Conservation (phyloP, 2,329 filamentous ascomycete species). For the Aspergillus intermedius region DNA sequence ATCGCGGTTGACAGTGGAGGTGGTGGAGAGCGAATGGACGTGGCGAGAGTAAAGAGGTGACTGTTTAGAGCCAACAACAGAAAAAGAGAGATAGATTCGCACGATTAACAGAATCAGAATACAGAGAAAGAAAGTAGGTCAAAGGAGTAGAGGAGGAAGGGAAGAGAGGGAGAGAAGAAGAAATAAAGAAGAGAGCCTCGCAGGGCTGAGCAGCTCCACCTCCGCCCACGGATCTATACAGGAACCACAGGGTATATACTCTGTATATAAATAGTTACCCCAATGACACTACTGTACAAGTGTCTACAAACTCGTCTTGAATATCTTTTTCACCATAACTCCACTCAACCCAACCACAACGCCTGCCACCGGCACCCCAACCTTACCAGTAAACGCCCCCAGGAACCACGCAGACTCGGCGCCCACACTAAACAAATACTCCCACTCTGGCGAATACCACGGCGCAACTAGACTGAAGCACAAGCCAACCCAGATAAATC, state of each 20-base stretch:
- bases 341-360: background rate
- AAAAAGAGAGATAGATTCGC: background rate
- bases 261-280: background rate
- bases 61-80: too few species aligned
- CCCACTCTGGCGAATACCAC: background rate
- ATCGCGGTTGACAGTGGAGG: too few species aligned
- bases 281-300: background rate
- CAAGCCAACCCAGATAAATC: background rate
- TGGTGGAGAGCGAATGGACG: too few species aligned
- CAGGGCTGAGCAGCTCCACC: background rate
- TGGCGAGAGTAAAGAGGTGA: too few species aligned
- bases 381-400: background rate
- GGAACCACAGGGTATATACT: background rate
- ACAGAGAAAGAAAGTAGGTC: background rate
- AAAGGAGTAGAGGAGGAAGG: constrained; percentile 1
- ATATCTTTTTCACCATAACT: background rate
- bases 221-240: background rate
- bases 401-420: background rate
- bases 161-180: background rate
- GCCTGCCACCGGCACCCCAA: background rate
- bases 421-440: background rate
- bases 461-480: background rate
- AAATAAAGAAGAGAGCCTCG: background rate
- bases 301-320: background rate
- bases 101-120: background rate